Evolutionary conservation across 192 early-diverging fungal genomes (phyloP), one percentile per base, ranked within the genome.

Genomic region (Thamnidium elegans): DNA sequence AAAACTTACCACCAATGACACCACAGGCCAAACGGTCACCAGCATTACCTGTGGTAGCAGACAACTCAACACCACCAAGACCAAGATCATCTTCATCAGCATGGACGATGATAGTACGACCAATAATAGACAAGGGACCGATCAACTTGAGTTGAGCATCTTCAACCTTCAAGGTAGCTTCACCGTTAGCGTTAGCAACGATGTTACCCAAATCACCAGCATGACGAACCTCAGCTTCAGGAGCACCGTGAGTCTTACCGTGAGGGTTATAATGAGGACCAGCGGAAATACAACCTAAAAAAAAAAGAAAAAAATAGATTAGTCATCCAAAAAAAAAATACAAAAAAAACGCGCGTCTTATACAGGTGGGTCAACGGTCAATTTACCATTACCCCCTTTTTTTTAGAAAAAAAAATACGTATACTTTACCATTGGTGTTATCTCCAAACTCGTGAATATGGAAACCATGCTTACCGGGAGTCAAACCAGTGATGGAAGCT

Each of bases 141-240:
- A 85, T 82, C 64, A 94, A 84, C 58, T 84, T 81, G 71, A 96
- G 67, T 64, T 85, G 81, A 14, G 54, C 55, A 71, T 94, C 92
- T 50, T 71, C 58, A 56, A 79, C 68, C 44, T 79, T 77, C 34
- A 82, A 53, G 42, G 71, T 71, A 55, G 82, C 87, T 58, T 68
- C 74, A 48, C 92, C 89, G 55, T 84, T 62, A 11, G 69, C 69
- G 13, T 75, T 69, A 21, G 82, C 88, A 19, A 43, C 68, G 50
- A 96, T 65, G 79, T 96, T 96, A 69, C 94, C 94, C 56, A 97
- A 85, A 76, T 96, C 94, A 63, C 94, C 94, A 42, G 84, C 83
- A 77, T 96, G 94, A 63, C 91, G 89, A 30, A 81, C 58, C 47
- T 71, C 65, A 66, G 75, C 84, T 2, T 44, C 46, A 48, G 86